Evolutionary conservation across 805 yeast genomes (phyloP).

Genomic region (Saccharomycopsis fodiens): DNA sequence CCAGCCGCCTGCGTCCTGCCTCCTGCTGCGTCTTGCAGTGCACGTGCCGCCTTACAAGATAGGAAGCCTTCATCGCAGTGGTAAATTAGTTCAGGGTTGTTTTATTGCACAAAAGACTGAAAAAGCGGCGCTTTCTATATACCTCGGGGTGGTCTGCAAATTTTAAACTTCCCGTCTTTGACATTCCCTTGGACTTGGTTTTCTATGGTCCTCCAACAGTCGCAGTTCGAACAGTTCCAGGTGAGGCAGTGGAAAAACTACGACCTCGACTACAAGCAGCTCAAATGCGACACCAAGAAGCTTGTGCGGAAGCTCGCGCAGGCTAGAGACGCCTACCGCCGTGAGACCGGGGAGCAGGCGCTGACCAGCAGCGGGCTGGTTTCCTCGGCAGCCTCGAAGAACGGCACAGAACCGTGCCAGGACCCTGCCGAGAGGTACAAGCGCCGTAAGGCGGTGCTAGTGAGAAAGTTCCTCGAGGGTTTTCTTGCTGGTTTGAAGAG

Average conservation of each 20-base stretch:
- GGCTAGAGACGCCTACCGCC: neutral
- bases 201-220: neutral
- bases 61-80: no score
- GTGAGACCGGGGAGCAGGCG: neutral
- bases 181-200: neutral
- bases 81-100: no score
- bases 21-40: no score
- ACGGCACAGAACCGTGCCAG: neutral
- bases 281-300: slow-evolving; percentile 12
- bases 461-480: slow-evolving; percentile 6
- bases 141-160: no score
- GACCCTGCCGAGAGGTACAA: neutral
- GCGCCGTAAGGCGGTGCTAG: neutral
- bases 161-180: no score
- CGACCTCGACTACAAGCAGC: slow-evolving; percentile 9
- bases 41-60: no score
- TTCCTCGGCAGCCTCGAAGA: neutral
- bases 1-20: no score
- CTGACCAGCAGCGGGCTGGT: neutral
- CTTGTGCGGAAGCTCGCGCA: slow-evolving; percentile 5
- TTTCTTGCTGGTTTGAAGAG: slow-evolving; percentile 4
- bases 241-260: slow-evolving; percentile 13
- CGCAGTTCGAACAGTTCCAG: neutral
- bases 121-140: no score
- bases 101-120: no score